These are phyloP conservation scores for Solanum stenotomum DNA, from an alignment of 257 asterid species.

Conservation along the genomic window DNA sequence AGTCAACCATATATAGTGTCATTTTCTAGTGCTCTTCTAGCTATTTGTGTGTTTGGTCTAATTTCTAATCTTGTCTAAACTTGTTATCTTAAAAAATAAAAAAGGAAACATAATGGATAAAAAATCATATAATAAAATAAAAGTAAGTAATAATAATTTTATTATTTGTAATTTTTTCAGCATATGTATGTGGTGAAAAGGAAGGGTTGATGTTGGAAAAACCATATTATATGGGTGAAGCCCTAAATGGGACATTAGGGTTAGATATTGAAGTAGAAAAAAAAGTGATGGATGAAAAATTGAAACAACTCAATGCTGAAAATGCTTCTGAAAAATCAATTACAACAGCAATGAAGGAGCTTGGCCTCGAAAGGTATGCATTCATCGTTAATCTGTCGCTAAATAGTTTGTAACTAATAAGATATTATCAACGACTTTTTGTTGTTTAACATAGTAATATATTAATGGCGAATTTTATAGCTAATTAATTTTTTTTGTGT, in stretches of 20 bases:
- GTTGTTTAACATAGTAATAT: neutral
- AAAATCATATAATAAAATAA: neutral
- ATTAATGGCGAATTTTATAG: neutral
- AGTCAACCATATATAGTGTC: neutral
- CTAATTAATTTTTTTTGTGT: neutral
- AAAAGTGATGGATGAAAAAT: conserved; percentile 32
- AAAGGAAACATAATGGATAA: neutral
- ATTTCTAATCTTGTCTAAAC: neutral
- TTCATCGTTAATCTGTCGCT: neutral
- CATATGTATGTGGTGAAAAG: conserved; percentile 59
- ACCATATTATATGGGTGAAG: conserved; percentile 42
- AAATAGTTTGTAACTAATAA: neutral
- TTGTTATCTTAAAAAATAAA: neutral
- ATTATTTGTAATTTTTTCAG: conserved; percentile 13
- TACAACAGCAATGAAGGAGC: conserved; percentile 41
- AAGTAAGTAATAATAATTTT: neutral
- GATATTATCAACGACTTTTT: neutral
- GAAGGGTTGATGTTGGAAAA: conserved; percentile 48
- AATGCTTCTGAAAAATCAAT: conserved; percentile 28
- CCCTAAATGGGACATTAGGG: conserved; percentile 51
- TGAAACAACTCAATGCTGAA: conserved; percentile 32
- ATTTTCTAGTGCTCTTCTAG: neutral
- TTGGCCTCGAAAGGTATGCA: conserved; percentile 56
- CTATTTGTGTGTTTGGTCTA: neutral
- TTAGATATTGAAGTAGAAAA: conserved; percentile 44